Conservation (phyloP, 2,329 filamentous ascomycete genomes). For the Exophiala xenobiotica region DNA sequence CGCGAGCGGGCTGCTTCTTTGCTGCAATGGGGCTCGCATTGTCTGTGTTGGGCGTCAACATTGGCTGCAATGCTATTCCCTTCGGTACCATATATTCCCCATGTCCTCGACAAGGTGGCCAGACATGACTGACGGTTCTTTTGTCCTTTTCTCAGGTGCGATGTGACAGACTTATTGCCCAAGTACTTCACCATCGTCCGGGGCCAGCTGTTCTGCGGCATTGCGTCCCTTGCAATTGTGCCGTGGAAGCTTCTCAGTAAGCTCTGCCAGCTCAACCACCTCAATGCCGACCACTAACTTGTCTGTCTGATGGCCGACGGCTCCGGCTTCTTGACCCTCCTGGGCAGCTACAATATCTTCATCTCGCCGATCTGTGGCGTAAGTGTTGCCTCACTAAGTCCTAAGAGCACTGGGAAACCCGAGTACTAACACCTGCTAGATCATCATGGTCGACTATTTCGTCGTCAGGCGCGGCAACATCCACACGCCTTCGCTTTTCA, state of each 20-base stretch:
- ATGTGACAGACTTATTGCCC: conserved; percentile 44
- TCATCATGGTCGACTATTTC: conserved; percentile 45
- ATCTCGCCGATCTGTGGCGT: conserved; percentile 41
- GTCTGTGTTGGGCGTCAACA: conserved; percentile 55
- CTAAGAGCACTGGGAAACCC: not conserved
- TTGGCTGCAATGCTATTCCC: conserved; percentile 41
- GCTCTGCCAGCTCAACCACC: not conserved
- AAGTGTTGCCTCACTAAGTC: not conserved
- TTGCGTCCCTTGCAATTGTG: conserved; percentile 39
- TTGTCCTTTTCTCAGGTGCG: conserved; percentile 20
- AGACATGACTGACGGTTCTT: not conserved
- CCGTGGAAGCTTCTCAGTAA: conserved; percentile 45
- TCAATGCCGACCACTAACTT: not conserved
- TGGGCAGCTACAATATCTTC: conserved; percentile 44
- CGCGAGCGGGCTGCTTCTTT: conserved; percentile 47
- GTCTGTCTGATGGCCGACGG: not conserved
- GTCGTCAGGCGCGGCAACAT: conserved; percentile 40
- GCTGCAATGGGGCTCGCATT: conserved; percentile 54
- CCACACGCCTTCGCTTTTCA: conserved; percentile 42
- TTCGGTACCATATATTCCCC: conserved; percentile 38
- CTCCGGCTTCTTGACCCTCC: conserved; percentile 40
- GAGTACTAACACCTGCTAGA: not conserved
- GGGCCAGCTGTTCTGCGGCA: conserved; percentile 43
- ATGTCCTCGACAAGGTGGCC: not conserved
- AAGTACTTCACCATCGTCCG: conserved; percentile 45